Evolutionary conservation across 306 rosid genomes (phyloP).

Genomic region (Acacia confusa): DNA sequence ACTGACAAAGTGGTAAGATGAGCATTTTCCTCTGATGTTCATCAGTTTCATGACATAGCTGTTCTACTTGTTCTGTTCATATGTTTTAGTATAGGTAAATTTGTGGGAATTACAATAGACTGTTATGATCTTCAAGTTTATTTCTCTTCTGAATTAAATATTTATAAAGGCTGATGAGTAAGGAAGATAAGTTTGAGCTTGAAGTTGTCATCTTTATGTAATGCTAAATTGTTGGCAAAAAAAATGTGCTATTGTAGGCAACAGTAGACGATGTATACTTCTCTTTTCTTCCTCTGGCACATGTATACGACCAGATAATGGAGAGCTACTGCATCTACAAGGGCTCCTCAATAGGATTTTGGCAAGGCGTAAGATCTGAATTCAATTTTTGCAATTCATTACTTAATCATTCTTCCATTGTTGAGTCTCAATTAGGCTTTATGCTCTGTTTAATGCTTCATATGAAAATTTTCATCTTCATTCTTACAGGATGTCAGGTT

Average conservation of each 20-base stretch:
- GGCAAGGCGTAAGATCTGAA: constrained; percentile 82
- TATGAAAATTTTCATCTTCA: constrained; percentile 22
- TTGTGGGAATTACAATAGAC: background rate
- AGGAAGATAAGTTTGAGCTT: background rate
- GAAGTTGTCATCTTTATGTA: background rate
- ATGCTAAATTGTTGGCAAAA: constrained; percentile 7
- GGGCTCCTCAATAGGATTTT: constrained; percentile 81
- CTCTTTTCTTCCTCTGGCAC: constrained; percentile 92
- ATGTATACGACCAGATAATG: constrained; percentile 87
- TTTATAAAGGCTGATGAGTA: background rate
- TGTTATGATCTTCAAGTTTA: background rate
- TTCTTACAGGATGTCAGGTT: constrained; percentile 74
- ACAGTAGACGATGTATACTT: constrained; percentile 80
- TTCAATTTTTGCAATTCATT: constrained; percentile 10
- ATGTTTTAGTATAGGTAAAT: background rate
- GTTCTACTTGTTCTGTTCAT: background rate
- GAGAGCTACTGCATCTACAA: constrained; percentile 81
- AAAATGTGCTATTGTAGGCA: constrained; percentile 43
- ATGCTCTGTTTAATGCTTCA: background rate
- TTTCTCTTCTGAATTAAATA: background rate
- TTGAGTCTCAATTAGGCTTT: background rate
- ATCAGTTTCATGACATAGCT: background rate
- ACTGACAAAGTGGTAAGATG: constrained; percentile 73
- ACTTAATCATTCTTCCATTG: background rate
- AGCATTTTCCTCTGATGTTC: background rate